These are phyloP conservation scores for Cinnamomum micranthum DNA, from an alignment of 164 flowering plant genomes.

Conservation along the genomic window DNA sequence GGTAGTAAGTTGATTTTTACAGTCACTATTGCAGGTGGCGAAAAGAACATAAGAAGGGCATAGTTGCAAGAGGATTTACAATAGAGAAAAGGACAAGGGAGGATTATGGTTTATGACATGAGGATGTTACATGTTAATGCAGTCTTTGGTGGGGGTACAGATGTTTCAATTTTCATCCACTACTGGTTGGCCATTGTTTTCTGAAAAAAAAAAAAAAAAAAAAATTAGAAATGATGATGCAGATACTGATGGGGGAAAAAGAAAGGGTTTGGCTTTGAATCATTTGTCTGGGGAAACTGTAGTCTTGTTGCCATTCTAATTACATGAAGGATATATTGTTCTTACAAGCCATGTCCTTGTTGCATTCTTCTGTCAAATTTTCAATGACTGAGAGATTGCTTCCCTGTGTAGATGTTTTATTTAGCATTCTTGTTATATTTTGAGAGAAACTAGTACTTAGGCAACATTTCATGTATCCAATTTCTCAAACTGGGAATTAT, in stretches of 20 bases:
- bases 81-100: neutral
- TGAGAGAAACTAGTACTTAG: neutral
- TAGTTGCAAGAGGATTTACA: neutral
- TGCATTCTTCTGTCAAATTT: neutral
- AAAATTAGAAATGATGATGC: no score
- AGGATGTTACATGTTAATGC: neutral
- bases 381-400: neutral
- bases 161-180: neutral
- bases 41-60: neutral
- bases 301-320: no score
- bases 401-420: neutral
- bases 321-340: neutral
- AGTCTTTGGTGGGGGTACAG: neutral
- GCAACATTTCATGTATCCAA: neutral
- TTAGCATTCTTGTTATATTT: neutral
- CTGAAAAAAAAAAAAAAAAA: no score
- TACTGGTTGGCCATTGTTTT: no score
- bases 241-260: no score
- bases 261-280: no score
- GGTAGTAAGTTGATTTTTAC: conserved; percentile 1
- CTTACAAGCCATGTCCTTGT: neutral
- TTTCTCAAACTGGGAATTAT: neutral
- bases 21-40: neutral
- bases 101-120: neutral
- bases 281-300: no score